A percentile compares a stretch with the other conserved stretches of the same genome.
phyloP scores from a whole-genome alignment of 129 eudicot species.

The Erigeron canadensis region DNA sequence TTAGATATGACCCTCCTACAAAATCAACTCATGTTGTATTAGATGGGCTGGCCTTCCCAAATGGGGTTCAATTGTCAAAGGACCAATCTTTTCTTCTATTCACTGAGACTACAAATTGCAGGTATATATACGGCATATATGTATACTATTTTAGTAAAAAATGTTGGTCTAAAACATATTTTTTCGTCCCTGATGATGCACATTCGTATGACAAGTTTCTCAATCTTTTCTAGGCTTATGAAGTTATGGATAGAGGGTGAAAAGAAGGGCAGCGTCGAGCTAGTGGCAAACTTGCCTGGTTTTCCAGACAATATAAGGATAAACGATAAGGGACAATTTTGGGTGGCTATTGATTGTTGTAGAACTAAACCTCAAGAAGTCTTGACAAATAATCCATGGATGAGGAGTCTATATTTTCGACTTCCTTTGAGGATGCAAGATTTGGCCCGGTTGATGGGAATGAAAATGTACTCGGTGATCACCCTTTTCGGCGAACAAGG shows the following conservation, averaged over 20 bases:
- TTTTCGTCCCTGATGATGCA: neutral
- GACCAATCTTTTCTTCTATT: conserved; percentile 79
- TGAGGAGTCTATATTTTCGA: conserved; percentile 77
- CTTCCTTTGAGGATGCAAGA: conserved; percentile 67
- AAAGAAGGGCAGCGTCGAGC: conserved; percentile 48
- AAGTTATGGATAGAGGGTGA: conserved; percentile 74
- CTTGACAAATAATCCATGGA: conserved; percentile 72
- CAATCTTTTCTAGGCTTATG: conserved; percentile 47
- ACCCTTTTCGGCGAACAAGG: conserved; percentile 65
- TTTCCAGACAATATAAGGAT: conserved; percentile 88
- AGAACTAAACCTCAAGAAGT: conserved; percentile 77
- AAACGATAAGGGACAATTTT: conserved; percentile 79
- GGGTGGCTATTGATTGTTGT: conserved; percentile 99
- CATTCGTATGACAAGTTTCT: neutral
- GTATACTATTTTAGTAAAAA: no score
- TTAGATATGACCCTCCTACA: conserved; percentile 87
- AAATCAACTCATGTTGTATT: conserved; percentile 74
- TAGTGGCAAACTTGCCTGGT: conserved; percentile 84
- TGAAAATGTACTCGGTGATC: conserved; percentile 78
- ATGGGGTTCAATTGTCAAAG: conserved; percentile 84
- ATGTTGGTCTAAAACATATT: neutral
- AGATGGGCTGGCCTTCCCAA: conserved; percentile 90
- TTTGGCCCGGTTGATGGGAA: conserved; percentile 68
- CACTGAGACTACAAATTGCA: conserved; percentile 94
- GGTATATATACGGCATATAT: no score